These are phyloP conservation scores for Russula sp. DNA, from an alignment of 768 basidiomycete species.

Conservation along the genomic window DNA sequence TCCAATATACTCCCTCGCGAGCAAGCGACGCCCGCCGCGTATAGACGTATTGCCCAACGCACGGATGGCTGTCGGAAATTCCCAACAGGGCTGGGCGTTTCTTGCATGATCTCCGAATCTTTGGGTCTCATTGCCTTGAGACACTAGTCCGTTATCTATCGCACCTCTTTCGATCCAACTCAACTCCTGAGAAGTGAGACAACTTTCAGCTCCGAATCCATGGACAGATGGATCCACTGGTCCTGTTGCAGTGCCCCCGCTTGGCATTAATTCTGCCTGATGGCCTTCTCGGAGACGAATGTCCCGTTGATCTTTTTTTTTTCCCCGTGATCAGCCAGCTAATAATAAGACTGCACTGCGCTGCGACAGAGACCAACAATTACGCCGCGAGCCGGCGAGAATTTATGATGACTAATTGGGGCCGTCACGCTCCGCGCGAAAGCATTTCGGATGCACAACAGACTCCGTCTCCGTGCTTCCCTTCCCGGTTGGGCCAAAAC, in stretches of 20 bases:
- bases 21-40: not conserved
- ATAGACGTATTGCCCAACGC: not conserved
- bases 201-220: constrained; percentile 15
- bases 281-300: not conserved
- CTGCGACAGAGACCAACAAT: constrained; percentile 1
- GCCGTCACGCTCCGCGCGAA: constrained; percentile 14
- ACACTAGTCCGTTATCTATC: constrained; percentile 16
- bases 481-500: constrained; percentile 11
- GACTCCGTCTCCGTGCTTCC: constrained; percentile 22
- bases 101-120: constrained; percentile 15
- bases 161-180: constrained; percentile 16
- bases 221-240: constrained; percentile 4
- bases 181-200: constrained; percentile 18
- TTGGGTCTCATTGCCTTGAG: constrained; percentile 5
- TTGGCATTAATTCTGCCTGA: not conserved
- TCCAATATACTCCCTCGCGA: not conserved
- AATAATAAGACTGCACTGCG: not conserved
- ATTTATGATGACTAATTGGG: constrained; percentile 5
- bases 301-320: not conserved
- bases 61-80: not conserved
- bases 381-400: constrained; percentile 7
- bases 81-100: constrained; percentile 1
- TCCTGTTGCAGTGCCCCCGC: not conserved
- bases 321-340: constrained; percentile 10
- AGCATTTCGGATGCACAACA: constrained; percentile 13